phyloP scores from a whole-genome alignment of 2,329 filamentous ascomycete species.

The Diplodia corticola region DNA sequence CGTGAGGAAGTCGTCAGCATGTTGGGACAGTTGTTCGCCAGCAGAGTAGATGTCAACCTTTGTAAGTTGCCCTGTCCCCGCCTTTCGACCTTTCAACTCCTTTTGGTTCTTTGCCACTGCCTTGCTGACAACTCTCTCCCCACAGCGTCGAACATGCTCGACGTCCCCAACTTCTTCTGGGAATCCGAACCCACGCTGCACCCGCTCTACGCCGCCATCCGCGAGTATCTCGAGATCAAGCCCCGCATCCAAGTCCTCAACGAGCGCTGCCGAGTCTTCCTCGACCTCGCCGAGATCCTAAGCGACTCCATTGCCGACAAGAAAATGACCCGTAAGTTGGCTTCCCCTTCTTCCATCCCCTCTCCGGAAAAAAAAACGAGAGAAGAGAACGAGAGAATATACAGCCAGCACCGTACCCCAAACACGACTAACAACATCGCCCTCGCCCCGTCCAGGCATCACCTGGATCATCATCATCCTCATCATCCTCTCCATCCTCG shows the following conservation, averaged over 20 bases:
- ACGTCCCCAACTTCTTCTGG: conserved; percentile 98
- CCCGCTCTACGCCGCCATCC: conserved; percentile 88
- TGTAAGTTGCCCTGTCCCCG: conserved; percentile 64
- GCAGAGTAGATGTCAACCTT: conserved; percentile 93
- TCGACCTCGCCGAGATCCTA: conserved; percentile 93
- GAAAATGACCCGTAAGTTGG: conserved; percentile 74
- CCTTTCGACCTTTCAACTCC: neutral
- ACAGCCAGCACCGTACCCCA: no score
- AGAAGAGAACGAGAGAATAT: no score
- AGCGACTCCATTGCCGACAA: conserved; percentile 89
- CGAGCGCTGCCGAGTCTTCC: conserved; percentile 92
- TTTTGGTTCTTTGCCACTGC: no score
- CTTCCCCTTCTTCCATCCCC: no score
- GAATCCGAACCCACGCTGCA: conserved; percentile 93
- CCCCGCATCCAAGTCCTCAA: conserved; percentile 95
- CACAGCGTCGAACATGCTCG: conserved; percentile 87
- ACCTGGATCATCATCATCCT: conserved; percentile 98
- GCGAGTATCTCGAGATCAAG: conserved; percentile 97
- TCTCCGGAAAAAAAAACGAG: neutral
- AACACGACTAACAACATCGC: neutral
- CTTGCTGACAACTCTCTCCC: neutral
- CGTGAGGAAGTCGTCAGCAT: conserved; percentile 90
- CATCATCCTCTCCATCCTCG: conserved; percentile 85
- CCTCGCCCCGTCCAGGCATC: conserved; percentile 56
- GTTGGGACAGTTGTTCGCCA: conserved; percentile 86